Base-by-base conservation (phyloP, 2,329 filamentous ascomycete genomes). In the Dichotomopilus funicola region DNA sequence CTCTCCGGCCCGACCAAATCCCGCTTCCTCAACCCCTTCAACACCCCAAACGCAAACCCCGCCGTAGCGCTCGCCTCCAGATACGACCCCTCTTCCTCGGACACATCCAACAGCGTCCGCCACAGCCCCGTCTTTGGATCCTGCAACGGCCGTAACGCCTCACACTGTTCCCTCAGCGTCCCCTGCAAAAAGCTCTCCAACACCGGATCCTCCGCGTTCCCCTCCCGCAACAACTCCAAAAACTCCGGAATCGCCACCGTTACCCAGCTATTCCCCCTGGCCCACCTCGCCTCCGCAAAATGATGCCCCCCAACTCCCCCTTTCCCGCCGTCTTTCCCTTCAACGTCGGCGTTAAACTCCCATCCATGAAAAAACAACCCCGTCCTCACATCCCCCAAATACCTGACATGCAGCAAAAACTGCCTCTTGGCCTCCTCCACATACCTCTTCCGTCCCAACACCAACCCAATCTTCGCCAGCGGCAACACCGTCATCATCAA, bases 401-500 rank as follows among this genome's bases (percentile, higher is more conserved):
- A 91, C 66, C 91, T 85, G 62, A 90, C 81, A 63, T 91, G 88
- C 11, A 90, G 71, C 44, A 91, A 75, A 66, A 91, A 90, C 69
- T 91, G 88, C 6, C 80, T 76, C 72, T 89, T 89, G 9, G 87
- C 88, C 70, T 92, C 88, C 43, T 83, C 85, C 33, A 91, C 75
- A 66, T 92, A 92, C 61, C 87, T 79, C 0, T 86, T 85, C 1
- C 87, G 75, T 58, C 80, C 75, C 2, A 92, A 77, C 4, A 90
- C 74, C 54, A 84, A 78, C 0, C 88, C 88, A 58, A 91, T 91
- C 73, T 91, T 91, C 13, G 87, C 87, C 13, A 91, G 75, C 1
- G 88, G 88, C 70, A 91, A 73, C 5, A 90, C 88, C 0, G 87
- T 91, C 88, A 92, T 92, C 88, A 92, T 91, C 45, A 92, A 76